phyloP scores from a whole-genome alignment of 805 yeast species.

The Ogataea saltuana region DNA sequence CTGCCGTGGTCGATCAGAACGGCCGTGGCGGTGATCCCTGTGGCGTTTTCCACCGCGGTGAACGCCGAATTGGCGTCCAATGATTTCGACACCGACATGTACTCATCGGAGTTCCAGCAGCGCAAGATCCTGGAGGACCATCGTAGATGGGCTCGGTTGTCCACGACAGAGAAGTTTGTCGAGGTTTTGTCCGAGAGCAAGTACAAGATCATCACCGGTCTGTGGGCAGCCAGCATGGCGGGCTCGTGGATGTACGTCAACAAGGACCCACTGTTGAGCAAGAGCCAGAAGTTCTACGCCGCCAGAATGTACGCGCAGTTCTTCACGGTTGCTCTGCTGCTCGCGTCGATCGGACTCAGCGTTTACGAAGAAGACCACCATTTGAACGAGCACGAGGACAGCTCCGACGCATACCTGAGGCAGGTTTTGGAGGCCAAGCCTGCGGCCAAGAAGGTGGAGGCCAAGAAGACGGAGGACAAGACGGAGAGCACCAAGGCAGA shows the following conservation, averaged over 20 bases:
- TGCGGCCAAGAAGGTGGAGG: neutral
- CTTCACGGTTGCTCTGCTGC: conserved; percentile 66
- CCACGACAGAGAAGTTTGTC: conserved; percentile 49
- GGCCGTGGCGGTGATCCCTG: conserved; percentile 68
- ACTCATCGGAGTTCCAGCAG: conserved; percentile 48
- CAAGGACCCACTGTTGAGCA: conserved; percentile 71
- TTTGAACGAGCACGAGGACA: conserved; percentile 36
- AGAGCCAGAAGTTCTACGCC: conserved; percentile 78
- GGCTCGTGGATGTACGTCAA: conserved; percentile 78
- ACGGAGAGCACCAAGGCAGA: neutral
- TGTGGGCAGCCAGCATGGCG: conserved; percentile 79
- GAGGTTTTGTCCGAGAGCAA: conserved; percentile 54
- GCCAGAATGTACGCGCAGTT: conserved; percentile 93
- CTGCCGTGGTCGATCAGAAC: conserved; percentile 62
- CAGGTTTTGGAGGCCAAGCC: conserved; percentile 32
- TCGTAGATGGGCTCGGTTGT: conserved; percentile 51
- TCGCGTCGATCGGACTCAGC: conserved; percentile 67
- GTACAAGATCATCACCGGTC: conserved; percentile 65
- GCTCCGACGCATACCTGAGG: conserved; percentile 47
- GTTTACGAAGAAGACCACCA: conserved; percentile 62
- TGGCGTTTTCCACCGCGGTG: conserved; percentile 59
- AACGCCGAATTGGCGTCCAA: conserved; percentile 72
- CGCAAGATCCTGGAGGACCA: conserved; percentile 46
- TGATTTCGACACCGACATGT: conserved; percentile 60
- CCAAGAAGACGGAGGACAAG: neutral